A percentile compares a stretch with the other conserved stretches of the same genome.
These are phyloP conservation scores for Colletotrichum noveboracense DNA, from an alignment of 2,329 filamentous ascomycete species.

Conservation along the genomic window DNA sequence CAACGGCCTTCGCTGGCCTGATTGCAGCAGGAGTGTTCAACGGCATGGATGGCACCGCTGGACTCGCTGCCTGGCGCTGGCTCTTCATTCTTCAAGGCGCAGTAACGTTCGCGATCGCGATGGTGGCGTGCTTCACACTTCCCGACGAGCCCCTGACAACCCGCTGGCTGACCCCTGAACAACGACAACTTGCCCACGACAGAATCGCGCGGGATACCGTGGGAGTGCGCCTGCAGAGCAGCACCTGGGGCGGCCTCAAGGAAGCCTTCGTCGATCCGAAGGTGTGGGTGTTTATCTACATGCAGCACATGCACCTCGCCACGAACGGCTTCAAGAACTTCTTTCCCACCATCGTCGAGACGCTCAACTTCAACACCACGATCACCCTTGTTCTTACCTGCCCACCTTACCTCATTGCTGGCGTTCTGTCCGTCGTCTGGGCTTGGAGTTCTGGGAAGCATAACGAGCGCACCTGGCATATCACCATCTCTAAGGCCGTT, in stretches of 20 bases:
- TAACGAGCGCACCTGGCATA: constrained; percentile 54
- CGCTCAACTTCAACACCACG: constrained; percentile 42
- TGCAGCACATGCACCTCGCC: constrained; percentile 53
- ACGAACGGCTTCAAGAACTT: constrained; percentile 50
- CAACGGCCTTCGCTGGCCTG: constrained; percentile 45
- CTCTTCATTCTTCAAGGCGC: constrained; percentile 36
- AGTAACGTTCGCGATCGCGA: constrained; percentile 32
- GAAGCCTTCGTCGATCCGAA: constrained; percentile 46
- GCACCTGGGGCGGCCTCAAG: constrained; percentile 44
- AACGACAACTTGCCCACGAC: constrained; percentile 45
- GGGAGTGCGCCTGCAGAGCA: constrained; percentile 28
- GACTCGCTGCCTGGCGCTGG: constrained; percentile 35
- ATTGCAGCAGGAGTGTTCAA: constrained; percentile 47
- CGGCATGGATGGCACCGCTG: constrained; percentile 29
- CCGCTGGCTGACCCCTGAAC: constrained; percentile 35
- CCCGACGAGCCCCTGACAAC: constrained; percentile 43
- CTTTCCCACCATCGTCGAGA: constrained; percentile 39
- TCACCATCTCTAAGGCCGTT: constrained; percentile 43
- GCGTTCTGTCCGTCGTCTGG: constrained; percentile 39
- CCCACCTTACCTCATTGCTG: constrained; percentile 47
- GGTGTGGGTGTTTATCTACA: constrained; percentile 50
- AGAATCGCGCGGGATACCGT: constrained; percentile 39
- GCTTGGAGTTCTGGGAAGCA: constrained; percentile 37
- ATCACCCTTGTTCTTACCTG: constrained; percentile 50
- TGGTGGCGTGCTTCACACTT: constrained; percentile 35